Evolutionary conservation across 2,329 filamentous ascomycete genomes (phyloP).

Genomic region (Pestalotiopsis sp.): DNA sequence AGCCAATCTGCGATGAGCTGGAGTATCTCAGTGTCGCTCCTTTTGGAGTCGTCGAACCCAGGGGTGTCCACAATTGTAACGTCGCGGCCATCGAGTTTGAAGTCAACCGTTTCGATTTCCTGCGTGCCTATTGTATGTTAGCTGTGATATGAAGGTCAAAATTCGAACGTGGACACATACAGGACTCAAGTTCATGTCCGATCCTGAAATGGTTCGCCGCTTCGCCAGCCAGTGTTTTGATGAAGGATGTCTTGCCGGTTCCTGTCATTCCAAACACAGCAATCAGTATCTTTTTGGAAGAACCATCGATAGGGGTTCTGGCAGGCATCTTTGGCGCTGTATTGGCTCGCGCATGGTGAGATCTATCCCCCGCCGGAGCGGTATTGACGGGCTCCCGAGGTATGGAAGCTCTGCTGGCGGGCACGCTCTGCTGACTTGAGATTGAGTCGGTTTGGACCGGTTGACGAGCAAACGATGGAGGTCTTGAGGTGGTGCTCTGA

Average conservation of each 20-base stretch:
- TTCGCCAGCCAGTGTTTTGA: neutral
- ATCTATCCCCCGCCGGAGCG: neutral
- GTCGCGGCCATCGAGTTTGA: neutral
- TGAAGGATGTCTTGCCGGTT: neutral
- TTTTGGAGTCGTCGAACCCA: neutral
- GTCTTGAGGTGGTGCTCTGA: neutral
- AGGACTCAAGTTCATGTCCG: neutral
- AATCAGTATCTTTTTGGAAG: neutral
- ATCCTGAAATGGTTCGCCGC: neutral
- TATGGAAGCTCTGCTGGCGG: neutral
- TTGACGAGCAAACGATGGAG: neutral
- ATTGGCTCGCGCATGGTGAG: too few species aligned
- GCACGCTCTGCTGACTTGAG: neutral
- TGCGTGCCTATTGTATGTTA: neutral
- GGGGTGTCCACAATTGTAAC: neutral
- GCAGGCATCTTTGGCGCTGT: too few species aligned
- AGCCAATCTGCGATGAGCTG: neutral
- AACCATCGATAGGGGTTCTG: too few species aligned
- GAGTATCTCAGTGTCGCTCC: neutral
- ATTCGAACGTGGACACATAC: neutral
- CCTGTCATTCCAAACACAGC: neutral
- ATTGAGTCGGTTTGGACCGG: neutral
- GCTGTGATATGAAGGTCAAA: neutral
- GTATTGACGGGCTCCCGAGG: neutral
- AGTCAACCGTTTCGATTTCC: neutral